Evolutionary conservation across 2,329 filamentous ascomycete species (phyloP).

Genomic region (Cladosporium sp.): DNA sequence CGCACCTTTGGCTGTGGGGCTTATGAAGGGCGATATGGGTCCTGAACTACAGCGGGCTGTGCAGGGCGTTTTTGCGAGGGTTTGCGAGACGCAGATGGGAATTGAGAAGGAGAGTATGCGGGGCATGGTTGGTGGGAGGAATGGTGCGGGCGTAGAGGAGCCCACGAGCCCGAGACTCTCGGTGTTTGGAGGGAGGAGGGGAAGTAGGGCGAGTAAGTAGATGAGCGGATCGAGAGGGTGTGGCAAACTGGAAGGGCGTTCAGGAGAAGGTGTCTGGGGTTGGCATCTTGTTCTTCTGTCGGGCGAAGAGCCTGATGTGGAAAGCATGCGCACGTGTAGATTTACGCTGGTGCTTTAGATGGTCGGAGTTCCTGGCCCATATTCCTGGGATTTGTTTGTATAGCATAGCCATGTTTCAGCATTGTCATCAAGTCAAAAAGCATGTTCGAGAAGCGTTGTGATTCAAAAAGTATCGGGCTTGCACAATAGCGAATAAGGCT

Average conservation of each 20-base stretch:
- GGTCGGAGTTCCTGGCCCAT: too few relatives aligned
- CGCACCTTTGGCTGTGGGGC: slow-evolving; percentile 78
- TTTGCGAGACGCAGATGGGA: slow-evolving; percentile 69
- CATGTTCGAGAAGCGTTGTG: too few relatives aligned
- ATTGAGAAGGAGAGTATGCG: slow-evolving; percentile 32
- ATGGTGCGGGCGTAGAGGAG: slow-evolving; percentile 5
- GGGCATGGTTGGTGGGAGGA: neutral
- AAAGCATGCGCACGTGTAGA: neutral
- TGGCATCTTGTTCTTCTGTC: neutral
- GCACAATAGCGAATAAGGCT: too few relatives aligned
- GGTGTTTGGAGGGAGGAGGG: slow-evolving; percentile 24
- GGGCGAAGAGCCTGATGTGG: neutral
- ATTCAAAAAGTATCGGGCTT: too few relatives aligned
- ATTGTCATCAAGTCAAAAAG: too few relatives aligned
- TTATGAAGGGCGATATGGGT: slow-evolving; percentile 77
- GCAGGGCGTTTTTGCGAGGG: slow-evolving; percentile 70
- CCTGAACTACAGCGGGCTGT: slow-evolving; percentile 73
- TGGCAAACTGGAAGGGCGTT: neutral
- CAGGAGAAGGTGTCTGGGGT: neutral
- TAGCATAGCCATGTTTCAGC: slow-evolving; percentile 1
- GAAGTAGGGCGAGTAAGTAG: slow-evolving; percentile 17
- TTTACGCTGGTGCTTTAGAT: neutral
- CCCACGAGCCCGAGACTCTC: slow-evolving; percentile 22
- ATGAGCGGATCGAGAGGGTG: neutral
- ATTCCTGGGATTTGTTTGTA: neutral